Base-by-base conservation (phyloP, 441 rosid genomes). In the Croton laevigatus region DNA sequence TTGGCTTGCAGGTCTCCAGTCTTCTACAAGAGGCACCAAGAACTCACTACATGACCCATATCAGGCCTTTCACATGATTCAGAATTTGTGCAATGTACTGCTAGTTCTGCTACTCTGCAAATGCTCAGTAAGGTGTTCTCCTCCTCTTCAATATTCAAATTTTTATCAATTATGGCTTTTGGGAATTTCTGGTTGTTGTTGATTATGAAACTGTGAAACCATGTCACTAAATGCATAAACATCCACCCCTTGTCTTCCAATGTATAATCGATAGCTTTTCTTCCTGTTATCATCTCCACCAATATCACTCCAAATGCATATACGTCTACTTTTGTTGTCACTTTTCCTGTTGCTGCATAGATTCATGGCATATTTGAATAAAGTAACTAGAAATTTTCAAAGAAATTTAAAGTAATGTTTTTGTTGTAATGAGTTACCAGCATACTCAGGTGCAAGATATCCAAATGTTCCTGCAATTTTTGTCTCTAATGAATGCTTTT, bases 361-460 rank as follows among this genome's bases (percentile, higher is more conserved):
- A 6, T 22, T 55, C 60, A 55, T 17, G 17, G 9, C 11, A 54
- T 8, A 54, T 5, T 54, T 54, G 54, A 49, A 13, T 22, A 54
- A 54, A 22, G 12, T 19, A 8, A 20, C 4, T 20, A 20, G 22
- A 54, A 40, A 40, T 40, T 20, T 9, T 4, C 23, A 53, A n/a
- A 19, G 20, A 19, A n/a, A 52, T n/a, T 53, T n/a, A 49, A 14
- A 49, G 22, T 16, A 27, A 27, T 27, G 32, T 1, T 27, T 27
- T 27, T 27, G 32, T 27, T 27, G 32, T 27, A 27, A 27, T 27
- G 32, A 27, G 32, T n/a, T 16, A 87, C 94, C 91, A 8, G 97
- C 94, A 71, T 89, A 91, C 68, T 91, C 97, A 36, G 97, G 97
- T 14, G 97, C 97, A 65, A 91, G 92, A 80, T 91, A 91, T 32